Evolutionary conservation across 208 protist species (phyloP).

Genomic region (Leptomonas seymouri): DNA sequence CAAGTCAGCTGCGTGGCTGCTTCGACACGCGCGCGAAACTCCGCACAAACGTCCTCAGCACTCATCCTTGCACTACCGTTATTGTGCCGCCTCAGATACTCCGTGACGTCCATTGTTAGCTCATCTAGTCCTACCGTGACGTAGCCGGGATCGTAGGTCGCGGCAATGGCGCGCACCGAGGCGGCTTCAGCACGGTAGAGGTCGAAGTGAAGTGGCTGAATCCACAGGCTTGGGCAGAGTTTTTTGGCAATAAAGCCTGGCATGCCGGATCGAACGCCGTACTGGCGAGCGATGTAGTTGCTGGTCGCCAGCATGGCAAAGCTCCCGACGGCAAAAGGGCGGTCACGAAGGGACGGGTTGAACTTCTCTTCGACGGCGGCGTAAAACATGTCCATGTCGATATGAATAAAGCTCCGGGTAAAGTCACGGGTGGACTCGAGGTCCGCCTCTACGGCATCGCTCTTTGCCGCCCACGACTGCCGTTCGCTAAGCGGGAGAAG

Average conservation of each 20-base stretch:
- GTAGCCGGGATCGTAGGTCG: conserved; percentile 77
- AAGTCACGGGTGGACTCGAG: conserved; percentile 53
- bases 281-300: conserved; percentile 94
- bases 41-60: conserved; percentile 39
- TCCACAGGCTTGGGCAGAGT: conserved; percentile 77
- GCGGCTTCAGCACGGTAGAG: conserved; percentile 57
- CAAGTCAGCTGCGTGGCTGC: conserved; percentile 61
- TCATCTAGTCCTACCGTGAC: conserved; percentile 67
- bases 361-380: conserved; percentile 84
- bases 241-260: conserved; percentile 92
- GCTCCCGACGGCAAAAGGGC: conserved; percentile 94
- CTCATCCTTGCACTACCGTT: conserved; percentile 4
- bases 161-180: conserved; percentile 54
- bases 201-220: conserved; percentile 69
- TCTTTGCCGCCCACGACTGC: conserved; percentile 22
- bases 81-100: conserved; percentile 30
- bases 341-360: conserved; percentile 62
- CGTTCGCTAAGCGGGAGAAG: conserved; percentile 21
- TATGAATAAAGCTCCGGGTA: conserved; percentile 56
- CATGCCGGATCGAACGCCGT: conserved; percentile 94
- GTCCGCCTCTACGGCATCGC: conserved; percentile 19
- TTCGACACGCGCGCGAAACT: conserved; percentile 59
- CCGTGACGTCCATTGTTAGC: conserved; percentile 74
- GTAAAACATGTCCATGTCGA: conserved; percentile 94
- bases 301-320: conserved; percentile 91